These are phyloP conservation scores for Pugionium cornutum DNA, from an alignment of 345 rosid species.

Conservation along the genomic window DNA sequence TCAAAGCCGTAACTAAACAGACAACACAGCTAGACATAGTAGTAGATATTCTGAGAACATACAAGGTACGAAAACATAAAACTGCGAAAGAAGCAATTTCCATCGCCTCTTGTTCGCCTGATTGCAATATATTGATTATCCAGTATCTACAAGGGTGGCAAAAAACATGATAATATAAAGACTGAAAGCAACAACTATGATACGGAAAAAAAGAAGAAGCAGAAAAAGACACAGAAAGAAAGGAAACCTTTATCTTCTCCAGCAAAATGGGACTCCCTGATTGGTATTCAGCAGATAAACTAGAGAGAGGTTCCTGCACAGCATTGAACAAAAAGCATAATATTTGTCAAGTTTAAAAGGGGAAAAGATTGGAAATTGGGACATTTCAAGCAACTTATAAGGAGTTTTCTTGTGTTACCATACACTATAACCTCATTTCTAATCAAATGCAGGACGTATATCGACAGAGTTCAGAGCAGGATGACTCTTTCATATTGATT, in stretches of 20 bases:
- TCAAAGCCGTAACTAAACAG: background rate
- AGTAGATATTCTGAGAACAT: slow-evolving; percentile 30
- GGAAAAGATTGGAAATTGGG: background rate
- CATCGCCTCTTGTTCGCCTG: slow-evolving; percentile 95
- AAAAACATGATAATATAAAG: background rate
- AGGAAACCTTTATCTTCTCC: slow-evolving; percentile 83
- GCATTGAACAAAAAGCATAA: slow-evolving; percentile 22
- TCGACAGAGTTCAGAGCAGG: background rate
- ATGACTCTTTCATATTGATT: background rate
- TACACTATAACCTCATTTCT: background rate
- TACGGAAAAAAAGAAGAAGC: background rate
- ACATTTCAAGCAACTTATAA: slow-evolving; percentile 1
- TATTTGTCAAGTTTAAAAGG: background rate
- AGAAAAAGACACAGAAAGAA: slow-evolving; percentile 12
- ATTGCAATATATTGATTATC: slow-evolving; percentile 68
- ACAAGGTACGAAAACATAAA: slow-evolving; percentile 98
- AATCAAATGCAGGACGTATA: slow-evolving; percentile 1
- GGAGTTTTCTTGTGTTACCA: background rate
- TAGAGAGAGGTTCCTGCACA: slow-evolving; percentile 82
- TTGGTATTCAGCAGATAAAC: slow-evolving; percentile 80
- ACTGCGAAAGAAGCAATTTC: slow-evolving; percentile 96
- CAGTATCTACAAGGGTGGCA: slow-evolving; percentile 53
- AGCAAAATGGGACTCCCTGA: slow-evolving; percentile 86
- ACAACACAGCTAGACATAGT: background rate
- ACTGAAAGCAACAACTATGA: background rate